Percentiles rank a stretch among this genome's conserved stretches.
Evolutionary conservation across 768 basidiomycete species (phyloP).

Genomic region (Mycena metata): DNA sequence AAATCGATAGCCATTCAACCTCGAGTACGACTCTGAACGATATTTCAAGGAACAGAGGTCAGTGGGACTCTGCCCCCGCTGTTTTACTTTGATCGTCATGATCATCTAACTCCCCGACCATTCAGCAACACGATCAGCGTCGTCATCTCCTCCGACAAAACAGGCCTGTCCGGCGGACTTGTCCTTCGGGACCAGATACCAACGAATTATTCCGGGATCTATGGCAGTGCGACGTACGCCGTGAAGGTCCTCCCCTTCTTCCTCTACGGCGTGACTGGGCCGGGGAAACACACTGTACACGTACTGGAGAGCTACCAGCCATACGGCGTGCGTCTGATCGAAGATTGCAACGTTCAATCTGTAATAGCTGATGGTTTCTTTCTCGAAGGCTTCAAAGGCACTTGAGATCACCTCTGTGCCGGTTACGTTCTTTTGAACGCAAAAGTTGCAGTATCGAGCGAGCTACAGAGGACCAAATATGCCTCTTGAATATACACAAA

Average conservation of each 20-base stretch:
- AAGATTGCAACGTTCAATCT: background rate
- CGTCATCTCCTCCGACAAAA: background rate
- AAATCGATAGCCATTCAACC: background rate
- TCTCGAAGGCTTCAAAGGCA: background rate
- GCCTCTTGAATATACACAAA: too few species aligned
- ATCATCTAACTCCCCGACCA: background rate
- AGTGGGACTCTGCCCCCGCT: background rate
- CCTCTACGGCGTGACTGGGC: background rate
- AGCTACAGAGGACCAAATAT: too few species aligned
- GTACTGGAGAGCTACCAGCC: background rate
- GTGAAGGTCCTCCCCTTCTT: background rate
- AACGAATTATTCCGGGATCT: background rate
- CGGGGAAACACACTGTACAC: background rate
- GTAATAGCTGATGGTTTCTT: background rate
- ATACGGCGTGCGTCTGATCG: background rate
- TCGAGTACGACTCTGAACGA: background rate
- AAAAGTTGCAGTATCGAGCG: too few species aligned
- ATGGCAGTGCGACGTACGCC: background rate
- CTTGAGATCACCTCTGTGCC: background rate
- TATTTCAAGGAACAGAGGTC: background rate
- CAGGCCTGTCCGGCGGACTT: too few species aligned
- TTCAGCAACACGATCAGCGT: background rate
- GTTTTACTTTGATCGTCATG: background rate
- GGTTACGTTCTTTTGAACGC: slow-evolving; percentile 1
- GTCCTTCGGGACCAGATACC: background rate